phyloP scores from a whole-genome alignment of 257 asterid genomes.

The Cruciata laevipes region DNA sequence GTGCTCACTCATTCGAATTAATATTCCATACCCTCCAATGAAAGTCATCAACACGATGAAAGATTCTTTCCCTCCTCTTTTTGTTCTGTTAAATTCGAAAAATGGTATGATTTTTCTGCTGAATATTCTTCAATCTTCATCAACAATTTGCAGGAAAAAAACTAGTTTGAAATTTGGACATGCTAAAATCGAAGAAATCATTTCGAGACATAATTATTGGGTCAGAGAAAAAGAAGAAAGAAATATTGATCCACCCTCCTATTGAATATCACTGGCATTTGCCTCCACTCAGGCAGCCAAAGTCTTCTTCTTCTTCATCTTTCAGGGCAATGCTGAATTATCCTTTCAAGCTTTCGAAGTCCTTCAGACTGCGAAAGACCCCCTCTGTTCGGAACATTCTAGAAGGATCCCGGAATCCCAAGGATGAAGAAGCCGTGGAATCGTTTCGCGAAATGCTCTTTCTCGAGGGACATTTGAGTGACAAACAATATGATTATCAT shows the following conservation, averaged over 20 bases:
- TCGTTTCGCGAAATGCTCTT: slow-evolving; percentile 48
- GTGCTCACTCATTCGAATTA: slow-evolving; percentile 30
- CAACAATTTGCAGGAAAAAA: not conserved
- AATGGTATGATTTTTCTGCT: not conserved
- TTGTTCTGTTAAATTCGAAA: not conserved
- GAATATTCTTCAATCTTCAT: slow-evolving; percentile 7
- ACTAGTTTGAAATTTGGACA: slow-evolving; percentile 19
- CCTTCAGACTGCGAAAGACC: slow-evolving; percentile 30
- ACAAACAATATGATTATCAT: slow-evolving; percentile 49
- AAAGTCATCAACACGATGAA: slow-evolving; percentile 15
- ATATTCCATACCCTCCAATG: slow-evolving; percentile 24
- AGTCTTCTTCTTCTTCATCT: slow-evolving; percentile 1
- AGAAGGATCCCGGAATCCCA: slow-evolving; percentile 46
- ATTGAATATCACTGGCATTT: slow-evolving; percentile 51
- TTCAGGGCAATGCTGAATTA: slow-evolving; percentile 31
- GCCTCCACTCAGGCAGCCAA: slow-evolving; percentile 21
- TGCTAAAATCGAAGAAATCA: slow-evolving; percentile 47
- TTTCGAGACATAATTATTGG: slow-evolving; percentile 34
- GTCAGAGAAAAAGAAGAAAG: slow-evolving; percentile 17
- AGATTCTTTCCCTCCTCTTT: not conserved
- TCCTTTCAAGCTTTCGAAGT: slow-evolving; percentile 21
- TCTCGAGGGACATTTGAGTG: slow-evolving; percentile 34
- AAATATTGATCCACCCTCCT: slow-evolving; percentile 29
- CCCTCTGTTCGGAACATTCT: slow-evolving; percentile 25
- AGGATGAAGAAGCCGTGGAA: slow-evolving; percentile 44